phyloP scores from a whole-genome alignment of 257 asterid species.

The Forsythia viridissima region DNA sequence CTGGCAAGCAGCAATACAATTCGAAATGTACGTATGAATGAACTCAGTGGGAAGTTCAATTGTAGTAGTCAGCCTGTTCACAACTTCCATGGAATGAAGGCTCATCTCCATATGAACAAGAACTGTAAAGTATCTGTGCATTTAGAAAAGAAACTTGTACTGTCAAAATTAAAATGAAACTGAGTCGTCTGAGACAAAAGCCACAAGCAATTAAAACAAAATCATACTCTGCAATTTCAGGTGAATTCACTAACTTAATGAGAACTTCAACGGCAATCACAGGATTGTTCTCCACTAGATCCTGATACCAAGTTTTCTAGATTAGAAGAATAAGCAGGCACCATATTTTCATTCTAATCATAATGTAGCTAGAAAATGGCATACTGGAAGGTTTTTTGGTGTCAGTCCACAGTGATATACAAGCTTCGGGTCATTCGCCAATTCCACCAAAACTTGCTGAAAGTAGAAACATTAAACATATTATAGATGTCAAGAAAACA shows the following conservation, averaged over 20 bases:
- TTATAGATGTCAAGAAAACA: not conserved
- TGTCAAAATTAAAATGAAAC: conserved; percentile 9
- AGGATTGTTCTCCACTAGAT: conserved; percentile 97
- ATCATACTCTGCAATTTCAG: conserved; percentile 92
- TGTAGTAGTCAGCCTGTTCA: conserved; percentile 93
- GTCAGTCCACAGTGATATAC: conserved; percentile 98
- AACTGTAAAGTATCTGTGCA: conserved; percentile 85
- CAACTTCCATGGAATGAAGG: conserved; percentile 99
- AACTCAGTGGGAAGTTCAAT: conserved; percentile 95
- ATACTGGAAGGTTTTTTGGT: conserved; percentile 91
- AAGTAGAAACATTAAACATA: conserved; percentile 18
- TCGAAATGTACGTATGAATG: conserved; percentile 88
- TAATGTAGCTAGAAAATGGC: conserved; percentile 29
- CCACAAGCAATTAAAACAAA: conserved; percentile 19
- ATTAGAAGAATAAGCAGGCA: conserved; percentile 22
- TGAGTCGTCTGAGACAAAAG: conserved; percentile 7
- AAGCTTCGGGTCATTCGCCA: conserved; percentile 85
- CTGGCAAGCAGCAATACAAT: conserved; percentile 93
- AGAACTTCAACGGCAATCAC: conserved; percentile 94
- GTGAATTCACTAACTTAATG: conserved; percentile 82
- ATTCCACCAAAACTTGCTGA: conserved; percentile 82
- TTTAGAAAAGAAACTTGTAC: conserved; percentile 20
- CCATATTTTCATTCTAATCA: conserved; percentile 19
- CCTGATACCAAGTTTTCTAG: conserved; percentile 42
- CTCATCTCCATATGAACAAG: conserved; percentile 99